Percentiles rank a stretch among this genome's conserved stretches.
Conservation (phyloP, 768 basidiomycete genomes). For the Leccinellum luteum region DNA sequence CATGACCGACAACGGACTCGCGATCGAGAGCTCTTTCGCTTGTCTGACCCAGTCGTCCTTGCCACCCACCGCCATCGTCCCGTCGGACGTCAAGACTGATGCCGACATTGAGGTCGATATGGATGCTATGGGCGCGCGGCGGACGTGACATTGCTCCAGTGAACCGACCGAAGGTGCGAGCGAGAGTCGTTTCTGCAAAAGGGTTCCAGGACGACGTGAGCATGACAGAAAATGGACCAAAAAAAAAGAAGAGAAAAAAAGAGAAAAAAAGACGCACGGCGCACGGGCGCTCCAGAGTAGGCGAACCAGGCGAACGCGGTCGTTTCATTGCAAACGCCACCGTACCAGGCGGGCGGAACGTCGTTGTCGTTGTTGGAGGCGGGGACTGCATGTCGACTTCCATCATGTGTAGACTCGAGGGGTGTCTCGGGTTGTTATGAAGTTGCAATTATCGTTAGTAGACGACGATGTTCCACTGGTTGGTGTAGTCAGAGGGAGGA, state of each 20-base stretch:
- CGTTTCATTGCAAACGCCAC: constrained; percentile 45
- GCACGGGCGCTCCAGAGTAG: constrained; percentile 48
- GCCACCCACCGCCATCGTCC: constrained; percentile 28
- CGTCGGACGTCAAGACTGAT: neutral
- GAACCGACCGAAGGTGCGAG: constrained; percentile 34
- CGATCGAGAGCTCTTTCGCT: constrained; percentile 62
- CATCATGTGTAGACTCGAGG: constrained; percentile 38
- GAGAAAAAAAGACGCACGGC: constrained; percentile 40
- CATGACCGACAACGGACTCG: constrained; percentile 22
- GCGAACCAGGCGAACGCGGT: constrained; percentile 56
- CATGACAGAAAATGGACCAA: neutral
- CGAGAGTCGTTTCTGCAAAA: constrained; percentile 57
- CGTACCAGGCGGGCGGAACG: constrained; percentile 34
- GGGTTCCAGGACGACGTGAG: neutral
- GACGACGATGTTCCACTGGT: neutral
- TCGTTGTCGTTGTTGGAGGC: constrained; percentile 10
- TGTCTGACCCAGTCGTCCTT: constrained; percentile 78
- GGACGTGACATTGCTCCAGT: constrained; percentile 24
- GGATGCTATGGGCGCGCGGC: constrained; percentile 27
- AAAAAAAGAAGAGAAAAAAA: too few relatives aligned
- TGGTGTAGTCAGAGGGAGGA: neutral
- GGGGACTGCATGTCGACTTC: constrained; percentile 55
- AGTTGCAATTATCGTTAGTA: neutral
- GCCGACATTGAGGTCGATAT: neutral
- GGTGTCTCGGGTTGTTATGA: neutral